Evolutionary conservation across 441 rosid species (phyloP).

Genomic region (Manihot esculenta): DNA sequence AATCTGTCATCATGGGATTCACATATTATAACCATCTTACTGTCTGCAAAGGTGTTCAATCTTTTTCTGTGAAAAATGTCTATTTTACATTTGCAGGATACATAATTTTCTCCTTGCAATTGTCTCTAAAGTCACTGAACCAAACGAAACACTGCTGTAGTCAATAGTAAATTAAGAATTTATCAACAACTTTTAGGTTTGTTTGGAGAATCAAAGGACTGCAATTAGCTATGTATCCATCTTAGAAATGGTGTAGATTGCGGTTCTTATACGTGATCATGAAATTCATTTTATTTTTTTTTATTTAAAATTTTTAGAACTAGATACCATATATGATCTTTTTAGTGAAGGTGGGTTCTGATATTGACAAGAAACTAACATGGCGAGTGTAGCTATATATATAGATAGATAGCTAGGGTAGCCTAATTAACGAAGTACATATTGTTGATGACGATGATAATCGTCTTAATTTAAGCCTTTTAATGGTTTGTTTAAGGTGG

Average conservation of each 20-base stretch:
- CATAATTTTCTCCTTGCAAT: no score
- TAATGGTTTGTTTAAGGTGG: constrained; percentile 7
- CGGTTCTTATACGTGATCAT: constrained; percentile 39
- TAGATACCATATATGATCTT: constrained; percentile 37
- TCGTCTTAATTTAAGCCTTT: not conserved
- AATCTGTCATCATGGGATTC: not conserved
- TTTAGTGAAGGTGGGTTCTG: constrained; percentile 46
- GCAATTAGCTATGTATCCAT: no score
- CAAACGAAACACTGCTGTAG: no score
- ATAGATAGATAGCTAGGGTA: no score
- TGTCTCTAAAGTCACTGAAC: no score
- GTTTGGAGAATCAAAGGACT: no score
- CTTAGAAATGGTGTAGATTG: constrained; percentile 29
- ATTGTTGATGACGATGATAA: constrained; percentile 2
- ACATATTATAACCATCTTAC: constrained; percentile 11
- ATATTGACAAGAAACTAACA: constrained; percentile 79
- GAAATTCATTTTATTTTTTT: constrained; percentile 19
- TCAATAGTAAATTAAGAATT: not conserved
- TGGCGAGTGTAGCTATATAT: constrained; percentile 20
- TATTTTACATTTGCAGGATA: no score
- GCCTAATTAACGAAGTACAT: constrained; percentile 9
- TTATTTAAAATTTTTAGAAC: constrained; percentile 17
- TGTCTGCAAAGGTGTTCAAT: constrained; percentile 35
- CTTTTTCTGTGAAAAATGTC: constrained; percentile 29
- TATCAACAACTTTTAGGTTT: no score